Evolutionary conservation across 2,329 filamentous ascomycete genomes (phyloP), one percentile per base, ranked within the genome.

Genomic region (Arthroderma sp.): DNA sequence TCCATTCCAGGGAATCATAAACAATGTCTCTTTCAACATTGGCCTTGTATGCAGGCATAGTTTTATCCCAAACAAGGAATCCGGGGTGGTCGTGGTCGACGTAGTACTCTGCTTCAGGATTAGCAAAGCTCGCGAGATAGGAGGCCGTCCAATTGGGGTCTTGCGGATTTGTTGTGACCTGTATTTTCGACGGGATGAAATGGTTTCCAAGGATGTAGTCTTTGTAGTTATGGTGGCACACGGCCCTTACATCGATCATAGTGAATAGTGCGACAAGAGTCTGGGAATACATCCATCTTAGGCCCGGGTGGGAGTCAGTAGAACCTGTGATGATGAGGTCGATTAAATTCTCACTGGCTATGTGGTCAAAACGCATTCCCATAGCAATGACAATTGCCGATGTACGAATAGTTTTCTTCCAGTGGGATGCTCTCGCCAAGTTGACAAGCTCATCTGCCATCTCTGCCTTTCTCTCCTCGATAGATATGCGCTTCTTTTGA

Each of bases 11-110:
- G 13, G 88, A 84, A 65, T 98, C 93, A 65, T 93, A 98, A 47
- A 81, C 71, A 76, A 95, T 66, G 71, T 84, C 71, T 68, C 74
- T 62, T 60, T 75, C 76, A 28, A 90, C 83, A 55, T 87, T 85
- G 2, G 86, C 83, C 60, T 83, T 82, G 69, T 85, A 90, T 0
- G 86, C 93, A 13, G 83, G 84, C 77, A 97, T 91, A 33, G 80
- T 83, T 71, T 93, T 88, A 55, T 86, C 87, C 93, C 93, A 98
- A 0, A 95, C 90, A 17, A 98, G 79, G 94, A 94, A 98, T 33
- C 93, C 93, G 3, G 91, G 89, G 68, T 94, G 87, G 68, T 97
- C 91, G 56, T 84, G 81, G 67, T 98, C 93, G 49, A 97, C 83
- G 68, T 91, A 94, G 70, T 94, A 95, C 61, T 95, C 84, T 0